These are phyloP conservation scores for Zygosaccharomyces sapae DNA, from an alignment of 1,139 yeast genomes.

Conservation along the genomic window DNA sequence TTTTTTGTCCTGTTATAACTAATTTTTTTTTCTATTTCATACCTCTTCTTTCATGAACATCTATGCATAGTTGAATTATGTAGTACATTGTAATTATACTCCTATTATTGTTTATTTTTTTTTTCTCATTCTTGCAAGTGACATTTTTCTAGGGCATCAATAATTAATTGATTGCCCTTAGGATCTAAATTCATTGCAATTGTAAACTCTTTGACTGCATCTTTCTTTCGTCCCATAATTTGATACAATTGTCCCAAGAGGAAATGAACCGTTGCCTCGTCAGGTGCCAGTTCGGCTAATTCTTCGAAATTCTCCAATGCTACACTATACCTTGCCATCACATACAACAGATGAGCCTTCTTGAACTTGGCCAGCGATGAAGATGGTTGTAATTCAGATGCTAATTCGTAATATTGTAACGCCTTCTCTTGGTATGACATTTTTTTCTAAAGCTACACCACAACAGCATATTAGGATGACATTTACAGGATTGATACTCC, in stretches of 20 bases:
- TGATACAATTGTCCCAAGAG: slow-evolving; percentile 83
- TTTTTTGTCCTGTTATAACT: not conserved
- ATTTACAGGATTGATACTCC: slow-evolving; percentile 84
- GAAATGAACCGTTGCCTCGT: slow-evolving; percentile 91
- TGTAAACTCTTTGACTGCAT: slow-evolving; percentile 82
- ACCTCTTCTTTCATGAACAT: not conserved
- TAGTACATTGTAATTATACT: slow-evolving; percentile 10
- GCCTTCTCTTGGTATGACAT: slow-evolving; percentile 68
- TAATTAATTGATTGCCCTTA: slow-evolving; percentile 80
- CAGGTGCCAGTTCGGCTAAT: slow-evolving; percentile 75
- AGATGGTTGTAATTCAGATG: slow-evolving; percentile 77
- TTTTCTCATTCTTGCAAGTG: slow-evolving; percentile 33
- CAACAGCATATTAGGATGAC: slow-evolving; percentile 87
- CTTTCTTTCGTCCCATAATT: slow-evolving; percentile 65
- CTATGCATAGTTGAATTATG: slow-evolving; percentile 3
- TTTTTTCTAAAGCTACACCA: slow-evolving; percentile 89
- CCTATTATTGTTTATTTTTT: not conserved
- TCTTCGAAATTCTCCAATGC: slow-evolving; percentile 74
- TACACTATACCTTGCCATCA: slow-evolving; percentile 63
- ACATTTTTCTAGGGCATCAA: slow-evolving; percentile 69
- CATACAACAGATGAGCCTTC: slow-evolving; percentile 75
- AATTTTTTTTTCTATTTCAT: too few species aligned
- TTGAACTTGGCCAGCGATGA: slow-evolving; percentile 86
- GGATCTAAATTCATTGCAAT: slow-evolving; percentile 90
- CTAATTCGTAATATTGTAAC: slow-evolving; percentile 74